A percentile compares a stretch with the other conserved stretches of the same genome.
Conservation (phyloP, 768 basidiomycete genomes). For the Tylopilus rubrobrunneus region DNA sequence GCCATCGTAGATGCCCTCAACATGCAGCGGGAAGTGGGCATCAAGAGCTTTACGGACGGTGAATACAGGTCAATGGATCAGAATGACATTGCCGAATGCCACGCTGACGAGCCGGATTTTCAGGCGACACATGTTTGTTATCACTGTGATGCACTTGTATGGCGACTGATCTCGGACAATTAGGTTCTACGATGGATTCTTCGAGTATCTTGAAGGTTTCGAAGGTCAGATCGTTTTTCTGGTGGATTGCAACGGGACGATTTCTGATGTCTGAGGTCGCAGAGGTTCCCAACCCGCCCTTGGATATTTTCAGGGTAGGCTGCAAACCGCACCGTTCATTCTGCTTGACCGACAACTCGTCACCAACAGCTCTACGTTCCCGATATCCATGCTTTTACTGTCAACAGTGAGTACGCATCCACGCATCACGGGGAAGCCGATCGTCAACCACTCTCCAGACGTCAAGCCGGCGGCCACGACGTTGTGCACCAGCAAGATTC, state of each 20-base stretch:
- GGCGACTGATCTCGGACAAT: no score
- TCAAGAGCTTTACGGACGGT: constrained; percentile 41
- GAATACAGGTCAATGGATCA: constrained; percentile 33
- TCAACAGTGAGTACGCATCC: constrained; percentile 11
- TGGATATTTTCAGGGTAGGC: constrained; percentile 25
- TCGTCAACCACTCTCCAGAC: constrained; percentile 5
- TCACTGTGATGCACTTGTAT: background rate
- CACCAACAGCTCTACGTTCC: constrained; percentile 24
- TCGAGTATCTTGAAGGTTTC: constrained; percentile 24
- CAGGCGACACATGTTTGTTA: constrained; percentile 26
- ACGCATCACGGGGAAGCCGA: background rate
- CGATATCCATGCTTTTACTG: constrained; percentile 19
- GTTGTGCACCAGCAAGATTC: constrained; percentile 53
- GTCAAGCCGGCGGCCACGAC: constrained; percentile 20
- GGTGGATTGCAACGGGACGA: background rate
- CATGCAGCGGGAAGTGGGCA: constrained; percentile 38
- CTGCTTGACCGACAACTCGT: background rate
- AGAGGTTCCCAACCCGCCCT: constrained; percentile 23
- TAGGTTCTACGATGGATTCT: constrained; percentile 30
- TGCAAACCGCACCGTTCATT: no score
- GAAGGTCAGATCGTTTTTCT: constrained; percentile 15
- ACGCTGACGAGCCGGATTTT: background rate
- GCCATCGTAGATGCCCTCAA: constrained; percentile 35
- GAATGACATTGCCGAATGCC: background rate
- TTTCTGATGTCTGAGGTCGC: constrained; percentile 1